Evolutionary conservation across 805 yeast species (phyloP).

Genomic region (Saccharomycopsis microspora): DNA sequence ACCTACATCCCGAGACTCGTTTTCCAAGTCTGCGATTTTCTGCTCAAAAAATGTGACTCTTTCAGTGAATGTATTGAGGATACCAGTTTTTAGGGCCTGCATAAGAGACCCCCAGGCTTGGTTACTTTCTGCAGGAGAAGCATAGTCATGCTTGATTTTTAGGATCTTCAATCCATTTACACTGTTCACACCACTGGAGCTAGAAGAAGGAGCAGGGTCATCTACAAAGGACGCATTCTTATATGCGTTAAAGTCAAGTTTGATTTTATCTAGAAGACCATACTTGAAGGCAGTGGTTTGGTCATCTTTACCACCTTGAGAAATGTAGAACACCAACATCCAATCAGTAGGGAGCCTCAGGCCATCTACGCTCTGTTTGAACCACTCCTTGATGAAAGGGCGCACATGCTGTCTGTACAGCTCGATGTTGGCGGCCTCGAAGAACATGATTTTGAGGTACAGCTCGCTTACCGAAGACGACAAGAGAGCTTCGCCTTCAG

Average conservation of each 20-base stretch:
- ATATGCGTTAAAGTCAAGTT: constrained; percentile 33
- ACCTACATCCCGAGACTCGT: constrained; percentile 33
- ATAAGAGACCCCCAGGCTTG: constrained; percentile 42
- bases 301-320: constrained; percentile 26
- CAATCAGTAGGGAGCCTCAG: constrained; percentile 42
- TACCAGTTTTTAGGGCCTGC: constrained; percentile 33
- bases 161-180: constrained; percentile 28
- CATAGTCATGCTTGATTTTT: constrained; percentile 22
- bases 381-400: constrained; percentile 78
- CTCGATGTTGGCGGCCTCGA: constrained; percentile 57
- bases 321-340: constrained; percentile 45
- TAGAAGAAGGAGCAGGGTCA: constrained; percentile 7
- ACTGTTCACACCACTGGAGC: constrained; percentile 18
- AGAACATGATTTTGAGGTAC: constrained; percentile 56
- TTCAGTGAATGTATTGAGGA: constrained; percentile 42
- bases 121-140: constrained; percentile 24
- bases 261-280: constrained; percentile 42
- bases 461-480: constrained; percentile 29
- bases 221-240: constrained; percentile 8
- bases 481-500: constrained; percentile 7
- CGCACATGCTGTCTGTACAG: constrained; percentile 70
- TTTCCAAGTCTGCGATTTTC: constrained; percentile 23
- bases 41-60: constrained; percentile 31
- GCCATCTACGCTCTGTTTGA: constrained; percentile 30
- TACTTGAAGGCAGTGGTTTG: constrained; percentile 31